Base-by-base conservation (phyloP, 225 moss, liverwort and hornwort genomes). In the Pseudisothecium myosuroides region DNA sequence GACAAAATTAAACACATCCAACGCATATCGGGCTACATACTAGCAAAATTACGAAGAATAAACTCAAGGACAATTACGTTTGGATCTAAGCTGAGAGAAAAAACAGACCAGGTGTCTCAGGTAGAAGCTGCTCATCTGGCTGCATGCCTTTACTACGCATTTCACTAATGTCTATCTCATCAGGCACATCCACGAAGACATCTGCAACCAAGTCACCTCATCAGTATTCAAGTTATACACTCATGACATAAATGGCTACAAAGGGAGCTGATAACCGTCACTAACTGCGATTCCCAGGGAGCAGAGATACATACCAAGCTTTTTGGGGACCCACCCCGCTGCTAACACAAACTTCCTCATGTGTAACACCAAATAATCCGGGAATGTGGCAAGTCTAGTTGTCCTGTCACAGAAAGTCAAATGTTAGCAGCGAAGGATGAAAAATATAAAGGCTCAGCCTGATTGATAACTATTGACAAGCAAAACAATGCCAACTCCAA, bases 151-250 rank as follows among this genome's bases (percentile, higher is more conserved):
- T 94, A 71, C 95, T 96, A 52, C 96, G 96, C 96, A 99, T 96
- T 76, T 89, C 92, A 88, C 93, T 95, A 58, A 99, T 96, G 85
- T 99, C 97, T 80, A 99, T 94, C 90, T 97, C 96, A 86, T 99
- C 99, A 28, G 99, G 99, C 60, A 97, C 96, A 93, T 99, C 97
- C 63, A 99, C 92, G 83, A 99, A 99, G 85, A 99, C 99, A 93
- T 97, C 99, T 98, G 95, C 94, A 89, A 39, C 73, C 87, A 90
- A 88, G 78, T 77, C 64, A 76, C n/a, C 65, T 87, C 72, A 74
- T 87, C 85, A 93, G 72, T 85, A 82, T 45, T 71, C 76, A 43
- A 81, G 73, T 31, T 75, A 22, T 60, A 47, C 14, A 66, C 66
- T 83, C 85, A 80, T n/a, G 80, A 91, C 73, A 55, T 50, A 29